Conservation (phyloP, 1,284 basidiomycete species). For the Malassezia furfur region DNA sequence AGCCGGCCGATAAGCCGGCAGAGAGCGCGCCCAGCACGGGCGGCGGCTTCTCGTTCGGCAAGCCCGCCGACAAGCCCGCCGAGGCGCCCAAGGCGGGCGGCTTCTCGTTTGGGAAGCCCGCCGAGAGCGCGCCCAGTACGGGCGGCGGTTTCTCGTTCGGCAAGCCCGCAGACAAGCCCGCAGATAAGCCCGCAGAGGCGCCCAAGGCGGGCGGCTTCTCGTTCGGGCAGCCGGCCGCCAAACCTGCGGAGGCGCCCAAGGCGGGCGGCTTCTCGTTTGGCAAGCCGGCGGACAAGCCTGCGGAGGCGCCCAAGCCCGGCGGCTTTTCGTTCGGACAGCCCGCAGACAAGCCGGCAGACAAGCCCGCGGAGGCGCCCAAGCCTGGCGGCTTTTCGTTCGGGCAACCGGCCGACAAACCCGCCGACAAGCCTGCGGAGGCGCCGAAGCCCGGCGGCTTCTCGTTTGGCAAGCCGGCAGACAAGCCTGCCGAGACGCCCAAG, state of each 20-base stretch:
- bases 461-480: constrained; percentile 14
- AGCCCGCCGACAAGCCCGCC: background rate
- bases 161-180: background rate
- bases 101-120: background rate
- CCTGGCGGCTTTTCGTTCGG: constrained; percentile 27
- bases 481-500: constrained; percentile 1
- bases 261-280: constrained; percentile 25
- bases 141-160: constrained; percentile 3
- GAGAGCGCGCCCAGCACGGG: background rate
- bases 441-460: constrained; percentile 21
- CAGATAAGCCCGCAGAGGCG: constrained; percentile 10
- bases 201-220: constrained; percentile 13
- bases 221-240: background rate
- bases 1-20: constrained; percentile 13
- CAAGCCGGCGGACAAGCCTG: constrained; percentile 13
- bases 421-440: constrained; percentile 15
- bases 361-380: constrained; percentile 12
- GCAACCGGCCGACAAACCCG: constrained; percentile 8
- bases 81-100: constrained; percentile 23
- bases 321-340: constrained; percentile 12
- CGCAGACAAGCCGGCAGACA: background rate
- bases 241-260: background rate
- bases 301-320: constrained; percentile 30
- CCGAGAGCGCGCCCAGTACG: constrained; percentile 1
- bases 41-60: constrained; percentile 4